A percentile compares a stretch with the other conserved stretches of the same genome.
Conservation (phyloP, 2,329 filamentous ascomycete species). For the Zalaria sp. region DNA sequence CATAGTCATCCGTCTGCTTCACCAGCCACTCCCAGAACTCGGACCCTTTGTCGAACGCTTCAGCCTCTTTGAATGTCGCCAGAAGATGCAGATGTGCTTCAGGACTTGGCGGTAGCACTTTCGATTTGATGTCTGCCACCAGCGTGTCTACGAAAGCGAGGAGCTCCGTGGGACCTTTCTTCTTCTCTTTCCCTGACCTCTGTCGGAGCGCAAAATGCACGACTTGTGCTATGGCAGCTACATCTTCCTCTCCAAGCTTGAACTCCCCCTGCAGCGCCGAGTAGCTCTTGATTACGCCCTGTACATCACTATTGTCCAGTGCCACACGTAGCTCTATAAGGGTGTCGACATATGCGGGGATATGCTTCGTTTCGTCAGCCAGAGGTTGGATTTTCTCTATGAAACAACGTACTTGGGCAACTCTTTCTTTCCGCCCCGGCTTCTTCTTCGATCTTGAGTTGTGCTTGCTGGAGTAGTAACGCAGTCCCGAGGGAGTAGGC, state of each 20-base stretch:
- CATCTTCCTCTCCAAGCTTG: slow-evolving; percentile 10
- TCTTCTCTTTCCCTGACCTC: slow-evolving; percentile 3
- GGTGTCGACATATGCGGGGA: slow-evolving; percentile 1
- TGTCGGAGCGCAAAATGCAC: slow-evolving; percentile 22
- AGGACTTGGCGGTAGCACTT: slow-evolving; percentile 20
- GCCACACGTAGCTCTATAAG: slow-evolving; percentile 9
- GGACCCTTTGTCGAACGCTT: slow-evolving; percentile 22
- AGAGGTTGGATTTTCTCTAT: background rate
- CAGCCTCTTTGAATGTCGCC: slow-evolving; percentile 30
- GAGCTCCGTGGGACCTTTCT: slow-evolving; percentile 2
- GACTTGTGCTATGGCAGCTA: slow-evolving; percentile 19
- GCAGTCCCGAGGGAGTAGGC: no score
- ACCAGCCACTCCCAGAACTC: slow-evolving; percentile 36
- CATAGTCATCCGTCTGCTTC: slow-evolving; percentile 24
- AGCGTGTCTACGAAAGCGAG: slow-evolving; percentile 21
- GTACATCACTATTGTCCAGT: slow-evolving; percentile 8
- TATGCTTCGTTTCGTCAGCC: background rate
- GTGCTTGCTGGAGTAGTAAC: background rate
- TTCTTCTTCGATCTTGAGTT: background rate
- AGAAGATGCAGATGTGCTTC: slow-evolving; percentile 31
- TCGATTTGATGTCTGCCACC: slow-evolving; percentile 23
- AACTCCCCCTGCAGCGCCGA: slow-evolving; percentile 1
- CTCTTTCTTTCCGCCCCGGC: background rate
- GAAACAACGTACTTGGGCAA: background rate
- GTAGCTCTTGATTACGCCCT: slow-evolving; percentile 9